A percentile compares a stretch with the other conserved stretches of the same genome.
Conservation (phyloP, 2,329 filamentous ascomycete species). For the Cladorrhinum sp. region DNA sequence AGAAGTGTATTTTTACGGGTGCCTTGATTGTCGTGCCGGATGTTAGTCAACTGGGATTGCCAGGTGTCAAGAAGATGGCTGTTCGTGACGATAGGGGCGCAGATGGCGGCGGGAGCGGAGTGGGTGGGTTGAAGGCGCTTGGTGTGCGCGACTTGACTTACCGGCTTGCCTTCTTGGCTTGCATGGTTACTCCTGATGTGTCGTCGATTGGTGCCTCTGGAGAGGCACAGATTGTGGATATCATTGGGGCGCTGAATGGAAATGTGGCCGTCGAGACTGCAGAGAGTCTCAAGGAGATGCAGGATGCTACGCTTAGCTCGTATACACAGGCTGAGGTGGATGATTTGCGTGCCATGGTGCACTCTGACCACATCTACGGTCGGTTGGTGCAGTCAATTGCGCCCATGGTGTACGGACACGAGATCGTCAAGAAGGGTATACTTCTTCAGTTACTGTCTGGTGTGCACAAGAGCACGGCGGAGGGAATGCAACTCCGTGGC, state of each 20-base stretch:
- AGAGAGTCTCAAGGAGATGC: constrained; percentile 77
- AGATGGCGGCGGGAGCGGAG: constrained; percentile 79
- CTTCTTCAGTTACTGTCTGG: constrained; percentile 94
- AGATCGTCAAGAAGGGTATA: constrained; percentile 95
- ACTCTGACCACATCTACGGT: constrained; percentile 92
- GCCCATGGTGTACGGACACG: constrained; percentile 95
- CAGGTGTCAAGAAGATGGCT: constrained; percentile 78
- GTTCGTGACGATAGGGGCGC: constrained; percentile 79
- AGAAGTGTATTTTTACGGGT: constrained; percentile 97
- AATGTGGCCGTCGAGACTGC: constrained; percentile 63
- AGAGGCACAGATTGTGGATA: constrained; percentile 75
- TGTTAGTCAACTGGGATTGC: constrained; percentile 89
- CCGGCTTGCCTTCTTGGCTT: constrained; percentile 91
- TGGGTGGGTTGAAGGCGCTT: constrained; percentile 84
- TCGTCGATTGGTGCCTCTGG: constrained; percentile 73
- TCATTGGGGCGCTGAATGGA: constrained; percentile 79
- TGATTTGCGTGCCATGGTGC: constrained; percentile 88
- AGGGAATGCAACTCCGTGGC: constrained; percentile 92
- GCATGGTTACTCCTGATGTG: constrained; percentile 90
- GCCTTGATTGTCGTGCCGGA: constrained; percentile 95
- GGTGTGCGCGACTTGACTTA: constrained; percentile 96
- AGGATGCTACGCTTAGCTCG: constrained; percentile 81
- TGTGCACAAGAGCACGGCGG: constrained; percentile 84
- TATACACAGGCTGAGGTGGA: constrained; percentile 86
- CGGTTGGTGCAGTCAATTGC: constrained; percentile 90